Evolutionary conservation across 129 eudicot species (phyloP).

Genomic region (Helianthus tuberosus): DNA sequence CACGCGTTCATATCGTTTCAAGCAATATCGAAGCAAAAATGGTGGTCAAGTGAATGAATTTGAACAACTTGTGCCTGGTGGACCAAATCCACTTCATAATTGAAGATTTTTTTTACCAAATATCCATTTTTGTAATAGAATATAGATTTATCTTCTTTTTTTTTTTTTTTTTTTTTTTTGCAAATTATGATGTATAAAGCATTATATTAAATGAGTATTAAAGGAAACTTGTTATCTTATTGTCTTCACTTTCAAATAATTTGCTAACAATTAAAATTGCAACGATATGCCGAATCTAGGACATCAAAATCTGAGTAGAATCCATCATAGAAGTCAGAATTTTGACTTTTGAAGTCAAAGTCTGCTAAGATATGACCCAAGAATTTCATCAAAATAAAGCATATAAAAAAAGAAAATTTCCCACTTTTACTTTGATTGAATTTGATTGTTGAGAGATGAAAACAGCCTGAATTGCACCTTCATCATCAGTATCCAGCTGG

Average conservation of each 20-base stretch:
- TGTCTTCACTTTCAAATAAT: slow-evolving; percentile 2
- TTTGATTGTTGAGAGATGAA: slow-evolving; percentile 12
- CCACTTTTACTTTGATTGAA: slow-evolving; percentile 3
- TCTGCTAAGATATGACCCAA: slow-evolving; percentile 22
- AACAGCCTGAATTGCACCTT: slow-evolving; percentile 15
- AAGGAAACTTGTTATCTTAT: slow-evolving; percentile 9
- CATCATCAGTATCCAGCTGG: slow-evolving; percentile 21
- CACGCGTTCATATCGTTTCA: slow-evolving; percentile 31
- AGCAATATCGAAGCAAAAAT: slow-evolving; percentile 21
- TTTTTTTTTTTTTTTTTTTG: slow-evolving; percentile 4
- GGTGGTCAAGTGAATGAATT: slow-evolving; percentile 19
- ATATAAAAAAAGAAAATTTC: slow-evolving; percentile 10
- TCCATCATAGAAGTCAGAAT: not conserved
- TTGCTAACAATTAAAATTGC: not conserved
- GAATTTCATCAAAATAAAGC: not conserved
- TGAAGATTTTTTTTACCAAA: slow-evolving; percentile 19
- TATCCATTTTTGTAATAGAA: slow-evolving; percentile 11
- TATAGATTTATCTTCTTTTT: slow-evolving; percentile 15
- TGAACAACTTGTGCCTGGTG: slow-evolving; percentile 31
- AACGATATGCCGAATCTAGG: slow-evolving; percentile 3
- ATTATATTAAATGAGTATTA: slow-evolving; percentile 7
- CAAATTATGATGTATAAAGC: slow-evolving; percentile 20
- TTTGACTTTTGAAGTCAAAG: slow-evolving; percentile 26
- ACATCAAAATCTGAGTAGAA: slow-evolving; percentile 11
- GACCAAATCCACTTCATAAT: slow-evolving; percentile 46